phyloP scores from a whole-genome alignment of 345 rosid species.

The Adansonia digitata region DNA sequence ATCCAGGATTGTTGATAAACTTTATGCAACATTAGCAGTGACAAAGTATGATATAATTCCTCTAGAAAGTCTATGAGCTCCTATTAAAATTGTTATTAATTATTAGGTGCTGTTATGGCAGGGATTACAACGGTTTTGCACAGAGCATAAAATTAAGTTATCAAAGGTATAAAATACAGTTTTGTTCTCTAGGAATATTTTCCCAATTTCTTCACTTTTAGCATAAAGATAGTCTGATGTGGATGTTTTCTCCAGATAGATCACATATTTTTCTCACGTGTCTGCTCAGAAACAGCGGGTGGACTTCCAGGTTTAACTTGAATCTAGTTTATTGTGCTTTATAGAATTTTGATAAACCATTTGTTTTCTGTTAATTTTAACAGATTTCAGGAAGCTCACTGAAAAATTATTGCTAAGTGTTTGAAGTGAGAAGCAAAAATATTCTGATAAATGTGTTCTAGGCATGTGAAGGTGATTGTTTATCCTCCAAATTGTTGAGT shows the following conservation, averaged over 20 bases:
- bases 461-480: neutral
- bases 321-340: conserved; percentile 6
- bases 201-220: conserved; percentile 3
- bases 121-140: conserved; percentile 92
- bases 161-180: conserved; percentile 52
- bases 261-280: conserved; percentile 89
- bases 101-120: conserved; percentile 18
- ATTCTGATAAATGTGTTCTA: neutral
- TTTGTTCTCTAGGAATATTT: neutral
- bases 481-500: neutral
- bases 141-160: conserved; percentile 84
- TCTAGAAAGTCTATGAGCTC: neutral
- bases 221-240: conserved; percentile 6
- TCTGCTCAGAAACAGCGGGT: conserved; percentile 95
- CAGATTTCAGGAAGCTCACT: neutral
- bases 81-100: neutral
- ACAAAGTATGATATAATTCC: neutral
- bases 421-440: neutral
- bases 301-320: conserved; percentile 83
- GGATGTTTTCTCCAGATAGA: conserved; percentile 58
- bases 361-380: neutral
- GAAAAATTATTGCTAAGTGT: neutral
- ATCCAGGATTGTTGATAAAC: neutral
- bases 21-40: neutral
- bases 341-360: neutral